Conservation (phyloP, 2,329 filamentous ascomycete genomes). For the Penicillium sp. region DNA sequence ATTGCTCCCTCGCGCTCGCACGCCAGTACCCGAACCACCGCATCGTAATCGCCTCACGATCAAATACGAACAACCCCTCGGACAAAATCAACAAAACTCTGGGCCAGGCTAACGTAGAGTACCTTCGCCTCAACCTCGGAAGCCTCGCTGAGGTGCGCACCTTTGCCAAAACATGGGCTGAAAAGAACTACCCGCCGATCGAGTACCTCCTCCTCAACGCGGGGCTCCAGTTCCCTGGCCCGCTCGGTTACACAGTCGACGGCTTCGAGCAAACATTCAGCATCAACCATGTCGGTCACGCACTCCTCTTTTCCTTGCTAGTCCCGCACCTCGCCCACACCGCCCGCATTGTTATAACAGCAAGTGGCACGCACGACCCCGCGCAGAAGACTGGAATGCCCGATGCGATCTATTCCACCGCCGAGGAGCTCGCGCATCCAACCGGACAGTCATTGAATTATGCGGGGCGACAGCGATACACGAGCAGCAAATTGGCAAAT, state of each 20-base stretch:
- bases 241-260: conserved; percentile 43
- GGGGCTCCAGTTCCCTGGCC: conserved; percentile 50
- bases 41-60: conserved; percentile 52
- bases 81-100: not conserved
- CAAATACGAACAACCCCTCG: conserved; percentile 34
- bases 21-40: conserved; percentile 45
- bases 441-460: conserved; percentile 30
- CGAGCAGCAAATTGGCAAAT: conserved; percentile 55
- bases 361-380: conserved; percentile 56
- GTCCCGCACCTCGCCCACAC: conserved; percentile 44
- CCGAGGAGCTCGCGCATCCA: conserved; percentile 53
- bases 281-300: conserved; percentile 57
- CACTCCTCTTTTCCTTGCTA: conserved; percentile 56
- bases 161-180: conserved; percentile 46
- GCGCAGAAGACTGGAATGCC: conserved; percentile 49
- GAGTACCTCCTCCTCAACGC: conserved; percentile 55
- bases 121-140: conserved; percentile 52
- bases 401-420: conserved; percentile 49
- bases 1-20: conserved; percentile 49
- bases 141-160: conserved; percentile 45
- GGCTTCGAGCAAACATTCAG: conserved; percentile 57
- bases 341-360: conserved; percentile 51
- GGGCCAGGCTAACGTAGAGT: conserved; percentile 39
- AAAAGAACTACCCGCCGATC: conserved; percentile 47
- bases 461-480: conserved; percentile 48